These are phyloP conservation scores for Magnaporthiopsis incrustans DNA, from an alignment of 2,329 filamentous ascomycete genomes.

Conservation along the genomic window DNA sequence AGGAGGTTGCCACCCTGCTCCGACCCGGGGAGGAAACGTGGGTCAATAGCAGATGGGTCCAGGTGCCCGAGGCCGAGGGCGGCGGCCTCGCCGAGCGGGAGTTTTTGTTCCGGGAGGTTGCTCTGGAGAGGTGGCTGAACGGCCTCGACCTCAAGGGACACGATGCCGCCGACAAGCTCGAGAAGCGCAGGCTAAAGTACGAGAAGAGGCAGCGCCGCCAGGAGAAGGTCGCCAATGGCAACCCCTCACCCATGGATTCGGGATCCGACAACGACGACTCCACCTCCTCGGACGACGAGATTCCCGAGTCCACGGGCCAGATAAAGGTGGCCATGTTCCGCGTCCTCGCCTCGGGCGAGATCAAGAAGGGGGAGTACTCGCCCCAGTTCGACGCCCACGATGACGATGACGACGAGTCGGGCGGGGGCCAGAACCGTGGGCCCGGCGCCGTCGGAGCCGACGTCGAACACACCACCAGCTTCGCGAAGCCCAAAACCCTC, in stretches of 20 bases:
- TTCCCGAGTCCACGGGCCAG: constrained; percentile 89
- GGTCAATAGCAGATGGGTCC: constrained; percentile 98
- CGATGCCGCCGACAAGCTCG: constrained; percentile 80
- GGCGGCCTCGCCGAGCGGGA: constrained; percentile 93
- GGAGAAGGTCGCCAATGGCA: constrained; percentile 29
- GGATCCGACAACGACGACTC: constrained; percentile 63
- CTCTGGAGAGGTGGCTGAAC: constrained; percentile 92
- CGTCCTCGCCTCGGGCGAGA: constrained; percentile 89
- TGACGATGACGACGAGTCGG: constrained; percentile 66
- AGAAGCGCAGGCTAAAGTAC: constrained; percentile 78
- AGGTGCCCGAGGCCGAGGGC: constrained; percentile 82
- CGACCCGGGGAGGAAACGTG: constrained; percentile 94
- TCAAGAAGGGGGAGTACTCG: constrained; percentile 96
- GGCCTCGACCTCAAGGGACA: constrained; percentile 91
- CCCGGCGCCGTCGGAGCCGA: constrained; percentile 63
- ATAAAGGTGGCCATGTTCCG: constrained; percentile 97
- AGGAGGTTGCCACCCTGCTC: constrained; percentile 91
- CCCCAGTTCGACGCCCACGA: constrained; percentile 97
- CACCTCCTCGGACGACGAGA: constrained; percentile 69
- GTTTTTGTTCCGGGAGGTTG: constrained; percentile 94
- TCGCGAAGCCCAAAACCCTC: constrained; percentile 90
- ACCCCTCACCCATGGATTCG: constrained; percentile 59
- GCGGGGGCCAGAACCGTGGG: constrained; percentile 34
- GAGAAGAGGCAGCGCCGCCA: constrained; percentile 60
- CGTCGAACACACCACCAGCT: constrained; percentile 94